Base-by-base conservation (phyloP, 805 yeast species). In the Sungouiella blattae region DNA sequence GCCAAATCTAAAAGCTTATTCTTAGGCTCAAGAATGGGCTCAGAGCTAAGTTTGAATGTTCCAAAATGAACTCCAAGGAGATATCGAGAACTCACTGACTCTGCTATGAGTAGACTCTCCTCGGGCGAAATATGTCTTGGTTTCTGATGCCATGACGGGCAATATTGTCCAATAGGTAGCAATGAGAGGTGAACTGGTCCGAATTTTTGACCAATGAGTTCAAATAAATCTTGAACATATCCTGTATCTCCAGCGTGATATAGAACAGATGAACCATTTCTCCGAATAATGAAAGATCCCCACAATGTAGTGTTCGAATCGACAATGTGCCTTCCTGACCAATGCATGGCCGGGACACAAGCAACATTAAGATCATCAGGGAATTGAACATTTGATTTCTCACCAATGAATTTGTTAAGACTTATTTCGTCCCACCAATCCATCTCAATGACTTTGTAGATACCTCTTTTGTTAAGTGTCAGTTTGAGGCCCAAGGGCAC, bases 211-310 rank as follows among this genome's bases (percentile, higher is more conserved):
- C 81, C 77, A 18, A 91, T 82, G n/a, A 77, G 66, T 11, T 67
- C 62, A 58, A 86, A 89, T 32, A 91, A 59, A 20, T 78, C 95
- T 22, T 71, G 50, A n/a, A 81, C 78, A 55, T 86, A 91, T 0
- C 98, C 98, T 0, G 96, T 87, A 53, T 91, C 98, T 8, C 98
- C 98, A 12, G 91, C 95, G 58, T 91, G 98, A 67, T 80, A 91
- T 28, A 89, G 64, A 1, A 88, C 53, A 0, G 96, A 85, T 46
- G 76, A 68, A 0, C 79, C 81, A 44, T 85, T 75, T 39, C 78
- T 74, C 33, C 78, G 65, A 7, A 91, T 55, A 46, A 91, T 52
- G 51, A 82, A 91, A 0, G 96, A 87, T 49, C 95, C 86, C 98
- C 98, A 91, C 34, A 91, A 63, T 0, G 94, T 75, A 16, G 66